These are phyloP conservation scores for Eucalyptus guilfoylei DNA, from an alignment of 345 rosid species.

Conservation along the genomic window DNA sequence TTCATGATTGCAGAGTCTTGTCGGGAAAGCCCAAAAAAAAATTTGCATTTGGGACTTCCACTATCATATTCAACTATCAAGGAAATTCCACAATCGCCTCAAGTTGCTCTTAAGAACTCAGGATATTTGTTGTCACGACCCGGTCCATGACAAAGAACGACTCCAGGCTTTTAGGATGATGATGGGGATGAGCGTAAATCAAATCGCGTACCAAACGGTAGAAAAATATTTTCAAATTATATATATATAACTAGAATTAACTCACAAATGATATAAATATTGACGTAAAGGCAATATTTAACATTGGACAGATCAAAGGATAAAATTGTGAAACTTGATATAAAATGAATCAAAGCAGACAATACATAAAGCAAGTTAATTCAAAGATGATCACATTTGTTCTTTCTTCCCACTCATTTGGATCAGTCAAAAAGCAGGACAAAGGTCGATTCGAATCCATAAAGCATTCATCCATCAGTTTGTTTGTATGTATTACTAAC, in stretches of 20 bases:
- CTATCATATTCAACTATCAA: not conserved
- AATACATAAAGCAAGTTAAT: not conserved
- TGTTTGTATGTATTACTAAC: not conserved
- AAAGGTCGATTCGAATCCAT: not conserved
- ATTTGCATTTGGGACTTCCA: not conserved
- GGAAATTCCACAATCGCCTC: not conserved
- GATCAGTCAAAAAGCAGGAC: not conserved
- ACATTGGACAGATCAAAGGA: not conserved
- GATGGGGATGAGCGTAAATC: not conserved
- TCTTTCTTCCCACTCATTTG: not conserved
- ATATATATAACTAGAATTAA: not conserved
- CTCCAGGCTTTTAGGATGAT: fast-evolving
- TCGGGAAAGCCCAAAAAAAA: not conserved
- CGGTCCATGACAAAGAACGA: not conserved
- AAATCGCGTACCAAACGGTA: fast-evolving
- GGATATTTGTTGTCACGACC: not conserved
- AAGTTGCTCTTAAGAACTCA: not conserved
- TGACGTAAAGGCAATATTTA: not conserved
- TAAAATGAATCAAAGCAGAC: not conserved
- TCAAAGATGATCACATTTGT: not conserved
- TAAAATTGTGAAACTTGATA: not conserved
- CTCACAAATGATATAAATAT: not conserved
- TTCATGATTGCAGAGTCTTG: not conserved
- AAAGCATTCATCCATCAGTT: not conserved
- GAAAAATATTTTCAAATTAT: not conserved